Base-by-base conservation (phyloP, 2,329 filamentous ascomycete species). In the Penicillium sp. region DNA sequence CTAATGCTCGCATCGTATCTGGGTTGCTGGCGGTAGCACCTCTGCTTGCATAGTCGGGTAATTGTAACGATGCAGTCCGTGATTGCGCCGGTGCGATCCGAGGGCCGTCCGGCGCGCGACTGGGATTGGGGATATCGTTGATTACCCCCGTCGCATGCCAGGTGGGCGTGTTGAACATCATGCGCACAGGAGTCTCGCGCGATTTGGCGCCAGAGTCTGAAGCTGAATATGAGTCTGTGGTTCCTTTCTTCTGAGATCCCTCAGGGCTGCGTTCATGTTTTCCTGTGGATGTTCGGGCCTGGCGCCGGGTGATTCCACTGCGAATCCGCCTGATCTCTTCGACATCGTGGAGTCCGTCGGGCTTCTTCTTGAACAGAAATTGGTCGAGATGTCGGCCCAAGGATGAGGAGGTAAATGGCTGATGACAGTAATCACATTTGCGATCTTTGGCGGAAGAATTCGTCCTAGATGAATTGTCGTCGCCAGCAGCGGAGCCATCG, bases 331-430 rank as follows among this genome's bases (percentile, higher is more conserved):
- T 81, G 63, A 97, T 97, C 69, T 89, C 88, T 7, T 92, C 88
- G 50, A 96, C 88, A 73, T 95, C 80, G 71, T 97, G 92, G 38
- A 95, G 74, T 41, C 91, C 91, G 72, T 97, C 92, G 1, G 92
- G 89, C 68, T 96, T 96, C 74, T 90, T 95, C 51, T 90, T 86
- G 65, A 90, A 91, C 63, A 96, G 91, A 70, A 95, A 96, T 33
- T 95, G 81, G 68, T 97, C 92, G 58, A 96, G 84, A 72, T 97
- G 92, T 38, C 92, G 86, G 41, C 92, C 92, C 45, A 97, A 82
- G 2, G 89, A 95, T 13, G 90, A 95, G 1, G 91, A 96, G 13
- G 92, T 96, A 67, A 96, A 97, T 6, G 86, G 79, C 69, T 95
- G 89, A 39, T 83, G 79, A 70, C 92, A 97, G 74, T 89, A 97